These are phyloP conservation scores for Ambrosiella xylebori DNA, from an alignment of 2,329 filamentous ascomycete genomes.

Conservation along the genomic window DNA sequence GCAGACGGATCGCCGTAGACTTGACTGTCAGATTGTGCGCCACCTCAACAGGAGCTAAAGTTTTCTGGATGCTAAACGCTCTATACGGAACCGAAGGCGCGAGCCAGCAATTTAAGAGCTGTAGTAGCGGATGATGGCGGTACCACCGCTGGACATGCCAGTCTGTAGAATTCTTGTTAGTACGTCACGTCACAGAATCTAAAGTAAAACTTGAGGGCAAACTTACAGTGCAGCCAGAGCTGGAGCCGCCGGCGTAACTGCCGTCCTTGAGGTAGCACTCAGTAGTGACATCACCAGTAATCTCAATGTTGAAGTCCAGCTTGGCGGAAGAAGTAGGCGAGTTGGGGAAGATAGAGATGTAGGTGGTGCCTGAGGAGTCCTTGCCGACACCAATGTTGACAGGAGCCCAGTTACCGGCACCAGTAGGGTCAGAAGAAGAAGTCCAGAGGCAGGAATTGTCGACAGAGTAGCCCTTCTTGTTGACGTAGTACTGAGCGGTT, in stretches of 20 bases:
- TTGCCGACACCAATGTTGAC: constrained; percentile 70
- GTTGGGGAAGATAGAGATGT: constrained; percentile 75
- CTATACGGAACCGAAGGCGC: neutral
- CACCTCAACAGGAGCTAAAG: neutral
- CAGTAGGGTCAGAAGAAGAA: constrained; percentile 29
- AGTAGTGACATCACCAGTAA: constrained; percentile 44
- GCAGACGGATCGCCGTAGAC: neutral
- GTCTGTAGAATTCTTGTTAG: constrained; percentile 21
- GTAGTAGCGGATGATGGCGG: constrained; percentile 29
- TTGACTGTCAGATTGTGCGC: neutral
- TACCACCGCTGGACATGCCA: constrained; percentile 24
- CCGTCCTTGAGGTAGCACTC: constrained; percentile 51
- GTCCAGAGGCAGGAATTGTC: constrained; percentile 62
- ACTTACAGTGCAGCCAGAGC: constrained; percentile 67
- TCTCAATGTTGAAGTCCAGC: constrained; percentile 65
- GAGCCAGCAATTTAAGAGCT: constrained; percentile 7
- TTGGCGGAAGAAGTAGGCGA: constrained; percentile 49
- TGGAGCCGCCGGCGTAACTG: constrained; percentile 36
- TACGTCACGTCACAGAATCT: neutral
- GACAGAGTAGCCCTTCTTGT: constrained; percentile 53
- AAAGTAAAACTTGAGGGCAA: neutral
- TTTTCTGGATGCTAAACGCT: neutral
- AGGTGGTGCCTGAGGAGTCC: constrained; percentile 47
- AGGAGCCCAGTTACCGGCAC: constrained; percentile 71
- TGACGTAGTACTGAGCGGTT: constrained; percentile 93